Base-by-base conservation (phyloP, 768 basidiomycete genomes). In the Lactifluus subvellereus region DNA sequence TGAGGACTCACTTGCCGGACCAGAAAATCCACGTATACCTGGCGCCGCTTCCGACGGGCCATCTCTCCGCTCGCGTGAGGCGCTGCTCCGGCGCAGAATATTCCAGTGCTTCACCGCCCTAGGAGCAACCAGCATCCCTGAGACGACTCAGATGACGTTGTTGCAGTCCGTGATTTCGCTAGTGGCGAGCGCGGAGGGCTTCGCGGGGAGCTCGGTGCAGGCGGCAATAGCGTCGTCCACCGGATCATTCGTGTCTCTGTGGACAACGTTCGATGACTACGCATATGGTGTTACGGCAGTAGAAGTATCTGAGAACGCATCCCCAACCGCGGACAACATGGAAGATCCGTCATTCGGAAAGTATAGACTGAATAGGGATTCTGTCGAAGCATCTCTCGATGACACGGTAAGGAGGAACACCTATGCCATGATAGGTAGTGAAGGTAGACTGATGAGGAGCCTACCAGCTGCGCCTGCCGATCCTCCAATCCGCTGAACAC, bases 31-130 rank as follows among this genome's bases (percentile, higher is more conserved):
- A 72, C 14, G 68, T 73, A 1, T 32, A 20, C 38, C 51, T 2
- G 40, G 53, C 22, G 71, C 73, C 1, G 67, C 69, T 7, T 69
- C 70, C 10, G 76, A 78, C 59, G 80, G 79, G 0, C 77, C 91
- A 1, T 80, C 81, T 2, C 79, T 98, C 35, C 82, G 86, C 20
- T 86, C 88, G 38, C 81, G 91, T 40, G 96, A 98, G 71, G 83
- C 88, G 14, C 80, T 94, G 20, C 82, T 98, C 47, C 85, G 93
- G 27, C 81, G 89, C 16, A 82, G 95, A 4, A 84, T 95, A 2
- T 89, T 92, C 71, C 92, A 95, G 69, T 97, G 94, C 71, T 98
- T 97, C 72, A 80, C 86, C 10, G 82, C 84, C 2, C 79, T 98
- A 27, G 95, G 93, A 3, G 83, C 86, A 57, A 82, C 86, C 3